Evolutionary conservation across 2,329 filamentous ascomycete species (phyloP).

Genomic region (Penicillium sp.): DNA sequence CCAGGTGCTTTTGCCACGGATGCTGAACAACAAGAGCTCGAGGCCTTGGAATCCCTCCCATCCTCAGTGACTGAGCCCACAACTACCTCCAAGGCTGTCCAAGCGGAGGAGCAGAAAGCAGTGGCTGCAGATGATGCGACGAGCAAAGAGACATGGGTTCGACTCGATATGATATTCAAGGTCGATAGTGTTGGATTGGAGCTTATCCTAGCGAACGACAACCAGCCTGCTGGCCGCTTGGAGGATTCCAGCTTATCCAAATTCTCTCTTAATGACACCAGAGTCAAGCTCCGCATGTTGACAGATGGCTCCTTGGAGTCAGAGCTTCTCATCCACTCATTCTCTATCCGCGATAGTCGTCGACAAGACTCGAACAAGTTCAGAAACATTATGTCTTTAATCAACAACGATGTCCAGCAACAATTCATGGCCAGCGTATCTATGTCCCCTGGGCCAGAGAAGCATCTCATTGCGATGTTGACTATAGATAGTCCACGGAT

Average conservation of each 20-base stretch:
- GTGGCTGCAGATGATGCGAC: constrained; percentile 63
- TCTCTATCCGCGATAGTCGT: constrained; percentile 93
- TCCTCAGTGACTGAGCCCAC: constrained; percentile 53
- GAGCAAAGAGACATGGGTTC: constrained; percentile 73
- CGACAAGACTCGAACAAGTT: constrained; percentile 90
- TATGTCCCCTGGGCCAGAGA: constrained; percentile 80
- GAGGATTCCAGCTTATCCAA: constrained; percentile 82
- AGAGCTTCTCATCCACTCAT: constrained; percentile 88
- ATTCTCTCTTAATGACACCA: constrained; percentile 91
- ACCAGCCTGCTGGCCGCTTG: constrained; percentile 74
- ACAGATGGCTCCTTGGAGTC: constrained; percentile 89
- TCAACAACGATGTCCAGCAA: constrained; percentile 86
- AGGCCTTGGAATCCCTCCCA: constrained; percentile 73
- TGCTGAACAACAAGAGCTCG: constrained; percentile 67
- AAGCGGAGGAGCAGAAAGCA: constrained; percentile 50
- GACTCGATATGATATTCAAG: constrained; percentile 87
- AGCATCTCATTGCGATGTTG: constrained; percentile 82
- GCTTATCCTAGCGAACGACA: constrained; percentile 73
- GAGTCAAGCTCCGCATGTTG: constrained; percentile 87
- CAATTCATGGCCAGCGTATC: constrained; percentile 98
- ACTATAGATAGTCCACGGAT: constrained; percentile 92
- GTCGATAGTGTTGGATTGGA: constrained; percentile 86
- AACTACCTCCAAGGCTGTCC: constrained; percentile 52
- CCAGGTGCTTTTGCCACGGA: constrained; percentile 83
- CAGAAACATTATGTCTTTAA: constrained; percentile 95